Percentiles rank a stretch among this genome's conserved stretches.
Conservation (phyloP, 345 rosid species). For the Tarenaya hassleriana region DNA sequence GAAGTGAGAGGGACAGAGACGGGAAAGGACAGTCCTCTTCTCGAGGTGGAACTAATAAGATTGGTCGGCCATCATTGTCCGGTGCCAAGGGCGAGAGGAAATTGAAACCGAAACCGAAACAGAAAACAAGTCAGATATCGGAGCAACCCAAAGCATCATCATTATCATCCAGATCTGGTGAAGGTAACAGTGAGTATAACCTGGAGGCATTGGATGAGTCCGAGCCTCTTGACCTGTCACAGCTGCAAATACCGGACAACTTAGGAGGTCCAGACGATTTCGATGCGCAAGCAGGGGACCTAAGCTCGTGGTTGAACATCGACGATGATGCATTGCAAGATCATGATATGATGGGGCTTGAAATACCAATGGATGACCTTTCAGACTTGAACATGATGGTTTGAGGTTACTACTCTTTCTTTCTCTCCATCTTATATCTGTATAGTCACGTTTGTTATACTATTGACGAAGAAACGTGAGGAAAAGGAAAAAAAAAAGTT, state of each 20-base stretch:
- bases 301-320: constrained; percentile 89
- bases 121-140: constrained; percentile 60
- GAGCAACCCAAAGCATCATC: constrained; percentile 54
- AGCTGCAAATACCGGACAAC: constrained; percentile 62
- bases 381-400: constrained; percentile 96
- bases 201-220: constrained; percentile 62
- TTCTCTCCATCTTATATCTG: constrained; percentile 35
- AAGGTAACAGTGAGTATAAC: constrained; percentile 38
- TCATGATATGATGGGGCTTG: constrained; percentile 76
- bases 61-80: constrained; percentile 62
- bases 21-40: constrained; percentile 71
- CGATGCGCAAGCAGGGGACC: constrained; percentile 61
- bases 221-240: constrained; percentile 62
- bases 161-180: constrained; percentile 41
- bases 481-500: constrained; percentile 29
- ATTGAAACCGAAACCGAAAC: constrained; percentile 77
- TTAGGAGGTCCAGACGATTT: constrained; percentile 50
- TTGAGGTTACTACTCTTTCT: constrained; percentile 47
- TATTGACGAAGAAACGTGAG: constrained; percentile 40
- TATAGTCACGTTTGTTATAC: constrained; percentile 84
- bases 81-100: constrained; percentile 81
- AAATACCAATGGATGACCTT: constrained; percentile 99
- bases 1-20: constrained; percentile 97
- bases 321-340: constrained; percentile 91
- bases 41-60: constrained; percentile 64